phyloP scores from a whole-genome alignment of 2,329 filamentous ascomycete species.

The Fusarium nelsonii region DNA sequence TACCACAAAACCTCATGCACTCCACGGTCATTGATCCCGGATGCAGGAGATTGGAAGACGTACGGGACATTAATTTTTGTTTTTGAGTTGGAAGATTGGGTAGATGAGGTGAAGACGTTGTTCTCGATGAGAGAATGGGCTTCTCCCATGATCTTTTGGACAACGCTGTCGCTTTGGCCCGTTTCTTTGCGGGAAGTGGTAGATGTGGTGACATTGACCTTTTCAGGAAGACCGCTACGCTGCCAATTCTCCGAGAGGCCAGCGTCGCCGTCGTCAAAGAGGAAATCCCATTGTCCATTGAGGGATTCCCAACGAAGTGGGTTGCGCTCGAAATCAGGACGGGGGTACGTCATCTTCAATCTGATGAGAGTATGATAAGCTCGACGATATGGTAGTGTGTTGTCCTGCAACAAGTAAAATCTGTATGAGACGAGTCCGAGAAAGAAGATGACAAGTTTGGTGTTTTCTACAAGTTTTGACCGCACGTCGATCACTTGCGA shows the following conservation, averaged over 20 bases:
- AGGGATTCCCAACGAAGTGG: slow-evolving; percentile 69
- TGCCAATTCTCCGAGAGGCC: slow-evolving; percentile 68
- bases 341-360: slow-evolving; percentile 64
- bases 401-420: not conserved
- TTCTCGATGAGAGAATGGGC: slow-evolving; percentile 62
- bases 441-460: slow-evolving; percentile 11
- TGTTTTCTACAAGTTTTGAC: slow-evolving; percentile 19
- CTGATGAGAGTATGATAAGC: not conserved
- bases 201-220: slow-evolving; percentile 50
- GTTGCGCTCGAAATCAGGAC: slow-evolving; percentile 72
- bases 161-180: slow-evolving; percentile 51
- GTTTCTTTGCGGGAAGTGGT: slow-evolving; percentile 47
- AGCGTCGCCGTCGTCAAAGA: slow-evolving; percentile 73
- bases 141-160: slow-evolving; percentile 62
- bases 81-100: slow-evolving; percentile 56
- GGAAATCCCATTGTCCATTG: slow-evolving; percentile 72
- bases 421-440: not conserved
- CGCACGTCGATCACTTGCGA: slow-evolving; percentile 22
- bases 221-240: slow-evolving; percentile 60
- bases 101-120: slow-evolving; percentile 54
- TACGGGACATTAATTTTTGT: slow-evolving; percentile 72
- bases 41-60: slow-evolving; percentile 73
- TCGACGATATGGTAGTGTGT: not conserved
- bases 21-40: slow-evolving; percentile 70
- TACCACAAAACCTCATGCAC: slow-evolving; percentile 78